Conservation (phyloP, 208 protist genomes). For the Entamoeba nuttalli region DNA sequence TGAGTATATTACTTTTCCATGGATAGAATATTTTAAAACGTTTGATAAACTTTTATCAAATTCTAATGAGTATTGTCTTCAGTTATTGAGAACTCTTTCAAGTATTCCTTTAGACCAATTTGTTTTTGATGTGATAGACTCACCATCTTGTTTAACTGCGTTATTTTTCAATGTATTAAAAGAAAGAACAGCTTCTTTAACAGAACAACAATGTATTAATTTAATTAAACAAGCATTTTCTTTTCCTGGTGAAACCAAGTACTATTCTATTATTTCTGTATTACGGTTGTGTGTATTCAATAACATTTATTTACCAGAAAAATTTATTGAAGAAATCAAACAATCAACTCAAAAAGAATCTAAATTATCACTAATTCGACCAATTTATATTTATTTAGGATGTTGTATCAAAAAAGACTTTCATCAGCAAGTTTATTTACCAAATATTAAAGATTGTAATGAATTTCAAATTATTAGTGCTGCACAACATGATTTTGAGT, state of each 20-base stretch:
- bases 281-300: not conserved
- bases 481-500: not conserved
- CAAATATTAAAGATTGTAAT: not conserved
- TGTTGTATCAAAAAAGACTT: not conserved
- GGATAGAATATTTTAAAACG: not conserved
- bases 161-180: not conserved
- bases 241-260: not conserved
- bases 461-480: not conserved
- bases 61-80: not conserved
- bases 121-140: not conserved
- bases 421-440: not conserved
- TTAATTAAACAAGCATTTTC: not conserved
- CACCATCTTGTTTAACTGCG: not conserved
- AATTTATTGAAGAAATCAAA: not conserved
- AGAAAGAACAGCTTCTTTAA: not conserved
- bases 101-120: not conserved
- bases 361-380: not conserved
- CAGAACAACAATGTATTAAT: not conserved
- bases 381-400: not conserved
- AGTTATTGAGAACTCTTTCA: not conserved
- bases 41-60: not conserved
- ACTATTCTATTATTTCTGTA: not conserved
- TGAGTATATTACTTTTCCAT: not conserved
- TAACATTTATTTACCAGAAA: not conserved
- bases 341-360: not conserved